Evolutionary conservation across 371 early-diverging fungal species (phyloP), one percentile per base, ranked within the genome.

Genomic region (Mortierella sp.): DNA sequence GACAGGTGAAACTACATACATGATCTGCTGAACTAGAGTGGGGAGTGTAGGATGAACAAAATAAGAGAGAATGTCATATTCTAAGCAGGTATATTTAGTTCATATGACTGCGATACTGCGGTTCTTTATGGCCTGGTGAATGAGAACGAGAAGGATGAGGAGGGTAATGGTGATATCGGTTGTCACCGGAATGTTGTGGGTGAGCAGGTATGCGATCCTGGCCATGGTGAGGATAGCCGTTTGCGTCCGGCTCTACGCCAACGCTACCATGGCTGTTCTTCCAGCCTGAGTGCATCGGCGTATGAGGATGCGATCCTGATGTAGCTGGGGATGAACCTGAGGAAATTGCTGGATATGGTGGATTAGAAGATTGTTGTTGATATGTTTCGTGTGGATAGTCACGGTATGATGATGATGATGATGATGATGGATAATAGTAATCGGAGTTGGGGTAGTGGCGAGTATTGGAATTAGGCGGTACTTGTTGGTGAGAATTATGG

Each of bases 391-490:
- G 43, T 9, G 53, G 55, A 15, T 61, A 56, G 1, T 62, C 69
- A 2, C 63, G 63, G 29, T 49, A 42, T 3, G 69, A 10, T 57
- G 58, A 9, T 40, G 40, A 6, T 40, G 40, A 6, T 40, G 40
- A 6, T 40, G 22, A 23, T 31, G 57, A 17, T 3, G 70, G 1
- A 29, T 54, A 34, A 17, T 43, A 49, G 34, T 72, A 66, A 2
- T 63, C 70, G 26, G n/a, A 22, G 47, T 13, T 56, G 15, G 57
- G 35, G 32, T 70, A 55, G 32, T 13, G 61, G 8, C 26, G 68
- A 10, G 42, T 54, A 40, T 65, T 53, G 35, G 54, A 22, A 10
- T 31, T 40, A 8, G 55, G 56, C 32, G 29, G 29, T 51, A 32
- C 31, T 49, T 58, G 61, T 13, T 43, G 42, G 23, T 29, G 45